Conservation (phyloP, 805 yeast genomes). For the Zygosaccharomyces gambellarensis region DNA sequence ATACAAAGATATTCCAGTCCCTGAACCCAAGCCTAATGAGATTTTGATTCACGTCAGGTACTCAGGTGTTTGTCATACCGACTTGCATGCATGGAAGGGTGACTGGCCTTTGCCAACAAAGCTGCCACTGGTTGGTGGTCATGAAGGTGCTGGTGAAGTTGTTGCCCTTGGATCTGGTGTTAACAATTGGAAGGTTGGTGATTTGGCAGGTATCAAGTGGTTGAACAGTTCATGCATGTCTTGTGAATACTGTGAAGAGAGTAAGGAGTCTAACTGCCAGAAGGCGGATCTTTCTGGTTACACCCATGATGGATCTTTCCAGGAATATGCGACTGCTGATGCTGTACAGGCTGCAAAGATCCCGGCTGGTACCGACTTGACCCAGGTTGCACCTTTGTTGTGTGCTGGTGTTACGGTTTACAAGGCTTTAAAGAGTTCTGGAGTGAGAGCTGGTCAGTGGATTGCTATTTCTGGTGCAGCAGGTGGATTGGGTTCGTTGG, state of each 20-base stretch:
- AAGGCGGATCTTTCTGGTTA: slow-evolving; percentile 75
- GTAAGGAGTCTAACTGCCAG: slow-evolving; percentile 59
- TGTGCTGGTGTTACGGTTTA: slow-evolving; percentile 92
- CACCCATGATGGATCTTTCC: slow-evolving; percentile 88
- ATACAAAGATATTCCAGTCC: slow-evolving; percentile 75
- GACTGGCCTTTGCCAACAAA: slow-evolving; percentile 76
- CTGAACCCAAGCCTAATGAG: slow-evolving; percentile 72
- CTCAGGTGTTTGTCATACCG: slow-evolving; percentile 94
- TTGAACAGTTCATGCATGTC: slow-evolving; percentile 58
- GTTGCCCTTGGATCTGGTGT: slow-evolving; percentile 57
- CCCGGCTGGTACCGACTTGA: slow-evolving; percentile 70
- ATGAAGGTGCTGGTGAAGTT: slow-evolving; percentile 66
- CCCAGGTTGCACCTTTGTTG: slow-evolving; percentile 72
- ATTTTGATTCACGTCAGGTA: slow-evolving; percentile 75
- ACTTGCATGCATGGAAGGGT: slow-evolving; percentile 90
- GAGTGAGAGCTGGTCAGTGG: slow-evolving; percentile 66
- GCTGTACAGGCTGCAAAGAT: slow-evolving; percentile 81
- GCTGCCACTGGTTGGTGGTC: slow-evolving; percentile 64
- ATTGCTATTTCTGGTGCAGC: slow-evolving; percentile 75
- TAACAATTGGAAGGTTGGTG: slow-evolving; percentile 56
- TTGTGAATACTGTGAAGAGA: slow-evolving; percentile 56
- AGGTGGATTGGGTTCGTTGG: slow-evolving; percentile 74
- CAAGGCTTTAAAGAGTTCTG: slow-evolving; percentile 82
- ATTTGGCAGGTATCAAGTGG: slow-evolving; percentile 64
- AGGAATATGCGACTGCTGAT: slow-evolving; percentile 84